Evolutionary conservation across 306 rosid species (phyloP), one percentile per base, ranked within the genome.

Genomic region (Neltuma alba): DNA sequence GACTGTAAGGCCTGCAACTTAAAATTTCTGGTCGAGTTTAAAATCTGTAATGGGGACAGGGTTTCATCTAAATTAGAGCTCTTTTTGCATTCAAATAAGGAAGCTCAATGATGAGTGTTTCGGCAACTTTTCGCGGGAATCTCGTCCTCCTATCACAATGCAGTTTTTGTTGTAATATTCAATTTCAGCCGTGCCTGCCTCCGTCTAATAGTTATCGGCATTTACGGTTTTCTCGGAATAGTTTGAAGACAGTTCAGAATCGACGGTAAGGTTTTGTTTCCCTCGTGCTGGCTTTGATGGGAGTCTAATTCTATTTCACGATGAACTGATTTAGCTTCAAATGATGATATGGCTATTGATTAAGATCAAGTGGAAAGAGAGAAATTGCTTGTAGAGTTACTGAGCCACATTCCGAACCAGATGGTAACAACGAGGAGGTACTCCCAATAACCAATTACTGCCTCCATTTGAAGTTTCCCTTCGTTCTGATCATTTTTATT

Each of bases 351-450:
- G 36, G 62, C 71, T 73, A 8, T 66, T 9, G 25, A 78, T 75
- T 80, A 30, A 78, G 88, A 58, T 40, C 63, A 33, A 42, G 74
- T 71, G 61, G 85, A 79, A 85, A 81, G 76, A 86, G 91, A 80
- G 83, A 76, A 79, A 80, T 89, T 80, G 76, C 82, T 61, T 92
- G 99, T 83, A 82, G 91, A 79, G 85, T 76, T 79, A 86, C 86
- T 64, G 97, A 89, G 76, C 82, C 93, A 23, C 84, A 86, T 57
- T 52, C 70, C 6, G 91, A 89, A 28, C 90, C 93, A 14, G 93
- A 85, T 61, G 72, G 79, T 80, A 80, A 84, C 81, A 79, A 87
- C 71, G 92, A 91, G 40, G 81, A 89, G 99, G 99, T 93, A 87
- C 47, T 64, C 75, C 60, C 55, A 37, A 9, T 77, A 30, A 9